Evolutionary conservation across 1,139 yeast species (phyloP), one percentile per base, ranked within the genome.

Genomic region (Diutina siamensis): DNA sequence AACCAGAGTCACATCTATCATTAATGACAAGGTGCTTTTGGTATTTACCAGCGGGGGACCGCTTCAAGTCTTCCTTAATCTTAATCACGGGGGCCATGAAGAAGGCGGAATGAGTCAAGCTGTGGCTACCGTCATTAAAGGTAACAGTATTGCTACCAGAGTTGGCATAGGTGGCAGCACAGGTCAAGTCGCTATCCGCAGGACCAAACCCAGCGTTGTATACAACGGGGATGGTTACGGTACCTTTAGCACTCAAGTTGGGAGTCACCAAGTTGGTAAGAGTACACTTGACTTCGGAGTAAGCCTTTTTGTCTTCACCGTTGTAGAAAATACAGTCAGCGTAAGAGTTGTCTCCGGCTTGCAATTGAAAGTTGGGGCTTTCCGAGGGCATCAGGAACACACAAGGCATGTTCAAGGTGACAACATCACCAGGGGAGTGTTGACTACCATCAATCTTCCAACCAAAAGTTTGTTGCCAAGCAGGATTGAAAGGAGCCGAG

Each of bases 181-280:
- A 55, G 25, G 49, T 42, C 17, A 57, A 22, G 49, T 64, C 67
- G 10, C 51, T 50, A 3, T 51, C 35, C 2, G 45, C 40, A 12
- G 54, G 60, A 13, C 60, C 52, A 4, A 50, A 50, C 40, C 70
- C 71, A 31, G 51, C 48, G 47, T 60, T 59, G 49, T 63, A 65
- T 1, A 59, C 48, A 20, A 64, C 35, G 2, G 68, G 67, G 34
- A 65, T 53, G 5, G 47, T 45, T 7, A 61, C 50, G 3, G 57
- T 45, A 27, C 70, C 70, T 12, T 31, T 35, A 18, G 38, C 22
- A 7, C 22, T 35, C 13, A 56, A 62, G 15, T 44, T 36, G 0
- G 55, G 22, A 19, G 13, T 19, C 3, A 35, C 20, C 13, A 8
- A 8, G 5, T 35, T 13, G 38, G 38, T 35, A 19, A 35, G 22